Percentiles rank a stretch among this genome's conserved stretches.
These are phyloP conservation scores for Eremomyces bilateralis DNA, from an alignment of 495 filamentous ascomycete species.

Conservation along the genomic window DNA sequence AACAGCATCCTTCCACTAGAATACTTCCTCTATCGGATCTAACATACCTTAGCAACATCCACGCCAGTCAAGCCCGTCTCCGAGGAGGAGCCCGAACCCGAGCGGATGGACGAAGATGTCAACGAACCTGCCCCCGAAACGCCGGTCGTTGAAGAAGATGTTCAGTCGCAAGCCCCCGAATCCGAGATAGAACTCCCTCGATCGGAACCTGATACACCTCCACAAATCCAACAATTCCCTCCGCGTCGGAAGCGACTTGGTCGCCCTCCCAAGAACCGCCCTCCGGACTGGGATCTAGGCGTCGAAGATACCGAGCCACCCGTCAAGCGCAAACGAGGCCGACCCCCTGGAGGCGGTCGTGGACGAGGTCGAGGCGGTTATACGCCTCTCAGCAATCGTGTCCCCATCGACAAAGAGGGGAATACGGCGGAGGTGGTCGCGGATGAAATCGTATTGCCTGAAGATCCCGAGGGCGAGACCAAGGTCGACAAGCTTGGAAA, in stretches of 20 bases:
- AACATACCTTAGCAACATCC: too few species aligned
- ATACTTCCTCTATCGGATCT: too few species aligned
- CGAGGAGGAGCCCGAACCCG: too few species aligned
- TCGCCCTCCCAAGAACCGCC: constrained; percentile 65
- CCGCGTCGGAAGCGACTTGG: constrained; percentile 63
- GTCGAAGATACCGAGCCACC: constrained; percentile 38
- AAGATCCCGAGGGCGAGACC: constrained; percentile 69
- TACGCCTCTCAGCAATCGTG: constrained; percentile 51
- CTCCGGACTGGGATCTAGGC: constrained; percentile 44
- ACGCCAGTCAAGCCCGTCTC: too few species aligned
- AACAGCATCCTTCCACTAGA: too few species aligned
- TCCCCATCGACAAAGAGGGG: constrained; percentile 85
- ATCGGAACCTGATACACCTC: constrained; percentile 9
- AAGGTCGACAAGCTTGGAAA: constrained; percentile 82
- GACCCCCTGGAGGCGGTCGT: constrained; percentile 41
- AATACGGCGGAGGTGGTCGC: constrained; percentile 77
- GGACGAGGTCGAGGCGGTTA: constrained; percentile 53
- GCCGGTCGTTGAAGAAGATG: too few species aligned
- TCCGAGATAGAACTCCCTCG: too few species aligned
- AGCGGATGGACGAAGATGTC: too few species aligned
- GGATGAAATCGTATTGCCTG: constrained; percentile 75
- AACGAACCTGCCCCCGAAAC: too few species aligned
- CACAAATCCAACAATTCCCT: constrained; percentile 31
- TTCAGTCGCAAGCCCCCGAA: too few species aligned
- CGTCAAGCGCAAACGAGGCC: constrained; percentile 39